Evolutionary conservation across 352 stramenopile genomes (phyloP).

Genomic region (Peronospora tabacina): DNA sequence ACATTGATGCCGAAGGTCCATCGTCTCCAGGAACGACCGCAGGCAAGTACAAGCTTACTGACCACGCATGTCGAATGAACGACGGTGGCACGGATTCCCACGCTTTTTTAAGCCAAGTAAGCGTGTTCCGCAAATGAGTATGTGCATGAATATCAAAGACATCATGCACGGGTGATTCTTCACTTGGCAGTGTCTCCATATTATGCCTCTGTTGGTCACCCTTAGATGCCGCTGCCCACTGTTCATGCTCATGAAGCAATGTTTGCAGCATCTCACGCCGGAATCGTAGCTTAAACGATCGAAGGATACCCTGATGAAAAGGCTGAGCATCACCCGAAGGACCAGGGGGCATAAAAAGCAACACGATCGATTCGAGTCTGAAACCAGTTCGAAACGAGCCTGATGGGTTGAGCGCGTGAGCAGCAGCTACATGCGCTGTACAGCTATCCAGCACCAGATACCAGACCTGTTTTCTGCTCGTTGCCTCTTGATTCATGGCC

Average conservation of each 20-base stretch:
- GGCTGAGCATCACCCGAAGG: conserved; percentile 36
- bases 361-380: conserved; percentile 54
- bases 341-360: conserved; percentile 53
- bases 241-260: conserved; percentile 32
- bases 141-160: conserved; percentile 39
- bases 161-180: conserved; percentile 9
- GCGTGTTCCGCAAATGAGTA: conserved; percentile 38
- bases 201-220: conserved; percentile 1
- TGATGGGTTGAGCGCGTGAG: conserved; percentile 45
- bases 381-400: conserved; percentile 57
- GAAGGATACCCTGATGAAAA: conserved; percentile 48
- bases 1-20: conserved; percentile 13
- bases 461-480: conserved; percentile 51
- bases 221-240: conserved; percentile 12
- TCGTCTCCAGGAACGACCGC: conserved; percentile 23
- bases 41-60: conserved; percentile 30
- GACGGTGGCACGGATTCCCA: conserved; percentile 29
- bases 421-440: conserved; percentile 53
- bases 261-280: conserved; percentile 49
- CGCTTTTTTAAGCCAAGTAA: conserved; percentile 39
- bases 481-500: conserved; percentile 49
- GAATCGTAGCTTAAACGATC: conserved; percentile 54
- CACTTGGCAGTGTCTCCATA: conserved; percentile 5
- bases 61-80: conserved; percentile 41
- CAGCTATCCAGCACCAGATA: conserved; percentile 62